Base-by-base conservation (phyloP, 2,329 filamentous ascomycete genomes). In the Uncinocarpus reesii region DNA sequence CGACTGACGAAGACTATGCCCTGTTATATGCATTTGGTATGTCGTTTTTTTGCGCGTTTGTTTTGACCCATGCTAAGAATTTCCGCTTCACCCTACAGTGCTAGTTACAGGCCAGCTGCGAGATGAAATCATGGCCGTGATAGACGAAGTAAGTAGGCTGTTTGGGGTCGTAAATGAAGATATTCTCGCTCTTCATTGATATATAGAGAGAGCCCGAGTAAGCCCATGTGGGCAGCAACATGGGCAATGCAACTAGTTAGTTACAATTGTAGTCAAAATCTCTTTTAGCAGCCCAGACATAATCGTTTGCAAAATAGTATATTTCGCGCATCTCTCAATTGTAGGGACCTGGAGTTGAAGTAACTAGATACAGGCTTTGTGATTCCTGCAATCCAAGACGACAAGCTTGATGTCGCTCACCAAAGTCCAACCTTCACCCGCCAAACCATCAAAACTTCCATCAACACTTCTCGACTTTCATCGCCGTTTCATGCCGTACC, bases 1-100 rank as follows among this genome's bases (percentile, higher is more conserved):
- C 67, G 1, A 68, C 64, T 1, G 72, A 74, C 47, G 70, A 72
- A 53, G 92, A 98, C 62, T 96, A 92, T 63, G 88, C 90, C 54
- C 70, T 96, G 56, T 68, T 96, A 36, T 98, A 96, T 68, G 89
- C 90, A 15, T 98, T 95, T 68, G 86, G 76, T 78, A 61, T 64
- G 74, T 69, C 32, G 16, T 29, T 28, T 29, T 13, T 28, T n/a
- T n/a, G n/a, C n/a, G n/a, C 21, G 37, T 20, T 43, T 42, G 2
- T 8, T 15, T 38, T 32, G 38, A 34, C 15, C 41, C 13, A 35
- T 23, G 21, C 13, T 23, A 37, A 20, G 21, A 15, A 47, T 26
- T 46, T 44, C 26, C 34, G 20, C 18, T 43, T 6, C 32, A 34
- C 57, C 10, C 47, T 41, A 7, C 50, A 79, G 78, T 78, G 18